Percentiles rank a stretch among this genome's conserved stretches.
phyloP scores from a whole-genome alignment of 73 alveolate species.

The Uronychia setigera region DNA sequence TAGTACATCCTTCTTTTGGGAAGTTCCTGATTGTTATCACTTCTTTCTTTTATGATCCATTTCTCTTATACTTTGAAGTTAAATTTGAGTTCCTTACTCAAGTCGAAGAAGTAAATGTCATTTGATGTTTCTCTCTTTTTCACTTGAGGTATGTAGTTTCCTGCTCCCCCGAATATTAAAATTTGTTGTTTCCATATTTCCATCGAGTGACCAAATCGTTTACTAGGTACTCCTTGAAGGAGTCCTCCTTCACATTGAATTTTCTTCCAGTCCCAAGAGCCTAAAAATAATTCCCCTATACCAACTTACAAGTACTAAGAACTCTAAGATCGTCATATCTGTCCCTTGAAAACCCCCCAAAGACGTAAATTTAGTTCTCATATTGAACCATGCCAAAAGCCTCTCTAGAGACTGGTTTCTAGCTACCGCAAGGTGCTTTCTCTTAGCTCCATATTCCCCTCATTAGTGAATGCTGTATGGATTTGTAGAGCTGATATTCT shows the following conservation, averaged over 20 bases:
- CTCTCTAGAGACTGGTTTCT: not conserved
- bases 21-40: not conserved
- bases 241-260: not conserved
- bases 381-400: not conserved
- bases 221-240: not conserved
- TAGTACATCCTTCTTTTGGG: constrained; percentile 43
- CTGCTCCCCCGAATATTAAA: constrained; percentile 32
- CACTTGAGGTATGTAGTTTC: not conserved
- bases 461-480: not conserved
- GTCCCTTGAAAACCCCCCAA: constrained; percentile 1
- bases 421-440: not conserved
- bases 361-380: not conserved
- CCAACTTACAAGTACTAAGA: not conserved
- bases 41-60: not conserved
- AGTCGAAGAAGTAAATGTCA: constrained; percentile 19
- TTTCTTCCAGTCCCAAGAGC: not conserved
- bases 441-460: not conserved
- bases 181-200: not conserved
- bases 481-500: not conserved
- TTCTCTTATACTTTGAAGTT: not conserved
- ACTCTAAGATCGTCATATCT: not conserved
- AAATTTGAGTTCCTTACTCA: not conserved
- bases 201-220: constrained; percentile 28
- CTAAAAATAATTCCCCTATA: not conserved
- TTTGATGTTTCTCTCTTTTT: constrained; percentile 23